Conservation (phyloP, 345 rosid genomes). For the Salix udensis region DNA sequence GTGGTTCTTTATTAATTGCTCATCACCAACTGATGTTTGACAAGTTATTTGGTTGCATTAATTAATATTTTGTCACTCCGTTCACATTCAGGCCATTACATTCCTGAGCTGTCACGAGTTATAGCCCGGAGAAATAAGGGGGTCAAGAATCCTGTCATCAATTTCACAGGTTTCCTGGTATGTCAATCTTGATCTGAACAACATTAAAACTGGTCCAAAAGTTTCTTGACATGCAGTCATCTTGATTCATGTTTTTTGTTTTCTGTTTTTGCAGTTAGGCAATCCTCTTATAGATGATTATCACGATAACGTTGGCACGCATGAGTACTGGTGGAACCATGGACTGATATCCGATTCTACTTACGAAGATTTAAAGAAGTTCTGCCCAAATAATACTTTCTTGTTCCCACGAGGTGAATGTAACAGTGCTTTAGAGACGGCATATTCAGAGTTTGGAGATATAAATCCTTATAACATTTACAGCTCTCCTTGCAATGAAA, state of each 20-base stretch:
- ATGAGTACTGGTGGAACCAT: constrained; percentile 69
- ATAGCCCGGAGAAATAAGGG: constrained; percentile 50
- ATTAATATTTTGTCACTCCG: not conserved
- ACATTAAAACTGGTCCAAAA: not conserved
- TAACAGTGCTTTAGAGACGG: constrained; percentile 32
- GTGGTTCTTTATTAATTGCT: constrained; percentile 40
- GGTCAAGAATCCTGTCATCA: constrained; percentile 45
- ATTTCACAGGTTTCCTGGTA: constrained; percentile 77
- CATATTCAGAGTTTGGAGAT: constrained; percentile 44
- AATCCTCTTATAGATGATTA: constrained; percentile 59
- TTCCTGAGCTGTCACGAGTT: constrained; percentile 66
- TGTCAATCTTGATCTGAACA: not conserved
- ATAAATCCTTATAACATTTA: constrained; percentile 63
- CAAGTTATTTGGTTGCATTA: not conserved
- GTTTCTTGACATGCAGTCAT: not conserved
- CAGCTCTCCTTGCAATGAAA: constrained; percentile 37
- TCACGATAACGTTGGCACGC: constrained; percentile 41
- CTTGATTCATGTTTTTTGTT: not conserved
- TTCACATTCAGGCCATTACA: constrained; percentile 59
- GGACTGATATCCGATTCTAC: constrained; percentile 55
- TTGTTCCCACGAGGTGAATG: constrained; percentile 56
- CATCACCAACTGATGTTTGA: not conserved
- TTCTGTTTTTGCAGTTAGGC: constrained; percentile 40
- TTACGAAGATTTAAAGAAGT: constrained; percentile 31
- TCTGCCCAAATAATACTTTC: constrained; percentile 41